Evolutionary conservation across 495 filamentous ascomycete genomes (phyloP), one percentile per base, ranked within the genome.

Genomic region (Hypoxylon fragiforme): DNA sequence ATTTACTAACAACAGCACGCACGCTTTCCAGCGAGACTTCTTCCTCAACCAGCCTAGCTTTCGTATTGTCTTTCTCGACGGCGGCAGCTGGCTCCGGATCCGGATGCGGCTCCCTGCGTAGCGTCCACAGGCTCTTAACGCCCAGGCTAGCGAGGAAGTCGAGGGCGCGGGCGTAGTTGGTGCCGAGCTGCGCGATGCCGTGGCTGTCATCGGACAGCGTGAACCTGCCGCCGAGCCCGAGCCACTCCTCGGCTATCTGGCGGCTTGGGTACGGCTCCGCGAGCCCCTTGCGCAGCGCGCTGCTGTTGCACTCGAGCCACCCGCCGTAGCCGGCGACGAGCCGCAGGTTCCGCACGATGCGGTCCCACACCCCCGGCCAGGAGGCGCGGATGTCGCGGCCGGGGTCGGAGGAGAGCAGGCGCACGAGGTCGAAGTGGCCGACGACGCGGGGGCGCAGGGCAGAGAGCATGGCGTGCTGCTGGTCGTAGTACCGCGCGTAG

Each of bases 151-250:
- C 62, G 8, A 84, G 60, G 65, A 78, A 95, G 0, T 81, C 74
- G n/a, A 81, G 67, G 8, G 78, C 82, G 41, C 65, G 66, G 13
- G 11, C 22, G 62, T 76, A 79, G 47, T 76, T 75, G 50, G 85
- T 78, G 37, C 81, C 87, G 2, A 97, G 79, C 69, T 97, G 91
- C 7, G 80, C 85, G 50, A 90, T 77, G 19, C 86, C 84, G 67
- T 97, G 92, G 63, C 90, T 92, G 66, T 97, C 92, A 69, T 97
- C 92, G 2, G 89, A 94, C 31, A 97, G 72, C 46, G 88, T 90
- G 61, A 96, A 94, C 42, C 79, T 77, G 14, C 92, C 92, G n/a
- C 87, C 87, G 40, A 84, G 73, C 6, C 69, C 41, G 32, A 76
- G 22, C 70, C 73, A 79, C 60, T 66, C 67, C 82, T 87, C 71